These are phyloP conservation scores for Penicillium sumatraense DNA, from an alignment of 2,329 filamentous ascomycete genomes.

Conservation along the genomic window DNA sequence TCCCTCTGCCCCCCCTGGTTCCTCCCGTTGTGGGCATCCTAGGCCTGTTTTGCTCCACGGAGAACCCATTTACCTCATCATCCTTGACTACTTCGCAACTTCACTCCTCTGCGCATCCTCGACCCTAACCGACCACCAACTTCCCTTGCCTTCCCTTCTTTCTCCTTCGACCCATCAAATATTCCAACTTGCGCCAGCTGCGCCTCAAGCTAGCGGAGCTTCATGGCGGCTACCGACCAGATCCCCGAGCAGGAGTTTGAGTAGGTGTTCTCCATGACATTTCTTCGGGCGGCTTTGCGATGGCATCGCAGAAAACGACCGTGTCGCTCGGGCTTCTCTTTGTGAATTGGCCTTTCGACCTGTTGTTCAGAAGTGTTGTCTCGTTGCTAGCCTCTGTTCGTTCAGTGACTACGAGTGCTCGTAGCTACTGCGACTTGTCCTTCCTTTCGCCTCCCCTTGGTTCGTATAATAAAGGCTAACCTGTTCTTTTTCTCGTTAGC, in stretches of 20 bases:
- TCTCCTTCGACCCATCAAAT: slow-evolving; percentile 4
- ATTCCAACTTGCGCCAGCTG: slow-evolving; percentile 36
- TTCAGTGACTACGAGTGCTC: neutral
- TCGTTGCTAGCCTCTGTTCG: neutral
- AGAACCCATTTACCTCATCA: slow-evolving; percentile 18
- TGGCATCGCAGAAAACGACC: neutral
- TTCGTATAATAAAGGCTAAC: slow-evolving; percentile 27
- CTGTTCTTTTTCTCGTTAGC: slow-evolving; percentile 48
- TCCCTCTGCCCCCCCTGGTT: slow-evolving; percentile 3
- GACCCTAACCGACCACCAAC: too few species aligned
- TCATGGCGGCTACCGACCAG: slow-evolving; percentile 48
- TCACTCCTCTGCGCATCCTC: slow-evolving; percentile 1
- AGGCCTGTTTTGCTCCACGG: slow-evolving; percentile 17
- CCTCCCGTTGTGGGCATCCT: slow-evolving; percentile 10
- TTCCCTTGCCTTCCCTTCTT: neutral
- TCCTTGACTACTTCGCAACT: slow-evolving; percentile 1
- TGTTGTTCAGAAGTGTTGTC: neutral
- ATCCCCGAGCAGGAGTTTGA: slow-evolving; percentile 51
- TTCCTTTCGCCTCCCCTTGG: neutral
- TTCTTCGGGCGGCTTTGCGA: neutral
- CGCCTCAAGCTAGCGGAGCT: slow-evolving; percentile 39
- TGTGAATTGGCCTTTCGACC: neutral
- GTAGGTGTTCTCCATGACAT: slow-evolving; percentile 38
- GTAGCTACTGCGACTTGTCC: slow-evolving; percentile 1
- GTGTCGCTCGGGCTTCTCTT: neutral